These are phyloP conservation scores for Delonix regia DNA, from an alignment of 306 rosid genomes.

Conservation along the genomic window DNA sequence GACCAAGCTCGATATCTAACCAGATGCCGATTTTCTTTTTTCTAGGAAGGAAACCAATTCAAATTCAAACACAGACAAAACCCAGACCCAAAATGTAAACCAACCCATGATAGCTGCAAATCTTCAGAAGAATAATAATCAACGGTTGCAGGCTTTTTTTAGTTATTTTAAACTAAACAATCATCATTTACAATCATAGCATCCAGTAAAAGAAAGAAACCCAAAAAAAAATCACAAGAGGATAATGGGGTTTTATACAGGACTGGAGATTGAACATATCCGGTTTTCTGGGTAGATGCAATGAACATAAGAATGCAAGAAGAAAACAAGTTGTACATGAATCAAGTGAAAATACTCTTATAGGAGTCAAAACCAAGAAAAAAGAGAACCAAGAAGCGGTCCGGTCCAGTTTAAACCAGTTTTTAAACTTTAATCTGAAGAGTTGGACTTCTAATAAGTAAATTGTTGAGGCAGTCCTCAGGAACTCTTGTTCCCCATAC, in stretches of 20 bases:
- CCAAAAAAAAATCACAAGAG: not conserved
- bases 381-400: slow-evolving; percentile 34
- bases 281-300: slow-evolving; percentile 22
- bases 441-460: slow-evolving; percentile 59
- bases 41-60: no score
- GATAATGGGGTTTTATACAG: slow-evolving; percentile 11
- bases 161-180: no score
- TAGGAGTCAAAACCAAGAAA: slow-evolving; percentile 25
- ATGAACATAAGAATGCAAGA: not conserved
- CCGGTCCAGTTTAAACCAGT: slow-evolving; percentile 38
- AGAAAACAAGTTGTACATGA: slow-evolving; percentile 31
- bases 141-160: not conserved
- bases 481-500: slow-evolving; percentile 93
- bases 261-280: slow-evolving; percentile 26
- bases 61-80: not conserved
- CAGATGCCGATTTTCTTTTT: no score
- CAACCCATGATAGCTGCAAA: not conserved
- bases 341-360: slow-evolving; percentile 19
- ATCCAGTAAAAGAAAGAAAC: not conserved
- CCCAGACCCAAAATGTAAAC: not conserved
- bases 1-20: no score
- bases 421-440: slow-evolving; percentile 66
- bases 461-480: slow-evolving; percentile 58
- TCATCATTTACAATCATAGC: slow-evolving; percentile 5
- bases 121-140: not conserved